Conservation (phyloP, 2,329 filamentous ascomycete species). For the Penicillium sp. region DNA sequence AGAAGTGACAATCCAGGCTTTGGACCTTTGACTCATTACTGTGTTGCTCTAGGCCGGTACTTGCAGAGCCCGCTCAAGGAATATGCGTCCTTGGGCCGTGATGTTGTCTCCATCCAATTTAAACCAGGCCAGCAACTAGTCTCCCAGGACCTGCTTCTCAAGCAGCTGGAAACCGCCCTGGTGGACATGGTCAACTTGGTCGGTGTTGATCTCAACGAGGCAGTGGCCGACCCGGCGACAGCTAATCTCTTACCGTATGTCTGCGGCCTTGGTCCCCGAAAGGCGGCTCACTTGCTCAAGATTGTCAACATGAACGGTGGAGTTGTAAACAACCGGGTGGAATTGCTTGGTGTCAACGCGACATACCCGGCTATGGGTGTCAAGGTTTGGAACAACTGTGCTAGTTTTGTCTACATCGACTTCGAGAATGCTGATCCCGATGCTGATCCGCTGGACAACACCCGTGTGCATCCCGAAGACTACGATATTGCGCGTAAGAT, state of each 20-base stretch:
- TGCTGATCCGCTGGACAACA: conserved; percentile 93
- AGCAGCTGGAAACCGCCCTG: conserved; percentile 90
- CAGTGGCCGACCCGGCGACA: conserved; percentile 74
- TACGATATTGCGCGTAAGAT: conserved; percentile 98
- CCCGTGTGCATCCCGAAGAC: conserved; percentile 95
- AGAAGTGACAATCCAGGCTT: conserved; percentile 77
- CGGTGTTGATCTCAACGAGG: conserved; percentile 92
- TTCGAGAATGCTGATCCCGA: conserved; percentile 79
- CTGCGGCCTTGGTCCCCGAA: conserved; percentile 85
- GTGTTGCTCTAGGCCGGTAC: conserved; percentile 83
- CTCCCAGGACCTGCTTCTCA: conserved; percentile 79
- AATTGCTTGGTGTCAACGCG: conserved; percentile 84
- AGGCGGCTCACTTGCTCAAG: conserved; percentile 80
- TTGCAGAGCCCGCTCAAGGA: conserved; percentile 95
- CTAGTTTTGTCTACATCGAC: conserved; percentile 88
- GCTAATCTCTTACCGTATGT: conserved; percentile 88
- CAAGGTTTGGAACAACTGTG: conserved; percentile 93
- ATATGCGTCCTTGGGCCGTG: conserved; percentile 86
- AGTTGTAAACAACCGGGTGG: conserved; percentile 75
- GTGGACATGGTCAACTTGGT: conserved; percentile 98
- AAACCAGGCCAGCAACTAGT: conserved; percentile 87
- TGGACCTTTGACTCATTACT: conserved; percentile 78
- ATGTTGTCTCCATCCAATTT: conserved; percentile 82
- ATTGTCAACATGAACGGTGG: conserved; percentile 90
- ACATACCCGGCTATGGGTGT: conserved; percentile 79